phyloP scores from a whole-genome alignment of 306 rosid species.

The Fagus crenata region DNA sequence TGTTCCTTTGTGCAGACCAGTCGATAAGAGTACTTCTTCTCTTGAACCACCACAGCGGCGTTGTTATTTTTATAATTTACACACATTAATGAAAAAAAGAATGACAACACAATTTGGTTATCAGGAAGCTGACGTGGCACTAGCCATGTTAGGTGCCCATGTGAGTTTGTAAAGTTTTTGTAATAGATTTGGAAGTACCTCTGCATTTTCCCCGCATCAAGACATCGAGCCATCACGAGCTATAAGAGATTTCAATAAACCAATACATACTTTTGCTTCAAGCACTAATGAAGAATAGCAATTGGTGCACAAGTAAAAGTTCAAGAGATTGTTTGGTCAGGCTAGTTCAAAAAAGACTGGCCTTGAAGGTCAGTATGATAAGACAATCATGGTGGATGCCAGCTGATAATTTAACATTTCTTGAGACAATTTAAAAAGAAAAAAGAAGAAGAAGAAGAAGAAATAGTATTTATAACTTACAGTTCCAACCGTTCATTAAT shows the following conservation, averaged over 20 bases:
- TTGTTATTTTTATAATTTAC: no score
- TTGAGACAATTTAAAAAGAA: neutral
- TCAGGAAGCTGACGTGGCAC: no score
- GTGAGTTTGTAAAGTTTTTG: no score
- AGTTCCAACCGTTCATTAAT: conserved; percentile 77
- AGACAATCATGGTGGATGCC: conserved; percentile 6
- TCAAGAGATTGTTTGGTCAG: conserved; percentile 3
- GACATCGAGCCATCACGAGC: neutral
- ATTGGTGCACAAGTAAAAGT: neutral
- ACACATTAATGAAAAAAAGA: no score
- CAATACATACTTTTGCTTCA: neutral
- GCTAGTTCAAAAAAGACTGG: conserved; percentile 15
- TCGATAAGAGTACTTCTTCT: no score
- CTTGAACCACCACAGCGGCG: no score
- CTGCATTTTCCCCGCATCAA: neutral
- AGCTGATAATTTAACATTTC: neutral
- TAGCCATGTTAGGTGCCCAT: no score
- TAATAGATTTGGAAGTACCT: no score
- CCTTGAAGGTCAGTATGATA: conserved; percentile 16
- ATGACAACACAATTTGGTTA: no score
- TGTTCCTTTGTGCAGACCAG: no score
- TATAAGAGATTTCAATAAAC: neutral
- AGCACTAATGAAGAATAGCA: neutral
- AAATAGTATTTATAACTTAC: conserved; percentile 47
- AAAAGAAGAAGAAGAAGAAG: neutral